Evolutionary conservation across 2,329 filamentous ascomycete species (phyloP).

Genomic region (Chrysoporthe puriensis): DNA sequence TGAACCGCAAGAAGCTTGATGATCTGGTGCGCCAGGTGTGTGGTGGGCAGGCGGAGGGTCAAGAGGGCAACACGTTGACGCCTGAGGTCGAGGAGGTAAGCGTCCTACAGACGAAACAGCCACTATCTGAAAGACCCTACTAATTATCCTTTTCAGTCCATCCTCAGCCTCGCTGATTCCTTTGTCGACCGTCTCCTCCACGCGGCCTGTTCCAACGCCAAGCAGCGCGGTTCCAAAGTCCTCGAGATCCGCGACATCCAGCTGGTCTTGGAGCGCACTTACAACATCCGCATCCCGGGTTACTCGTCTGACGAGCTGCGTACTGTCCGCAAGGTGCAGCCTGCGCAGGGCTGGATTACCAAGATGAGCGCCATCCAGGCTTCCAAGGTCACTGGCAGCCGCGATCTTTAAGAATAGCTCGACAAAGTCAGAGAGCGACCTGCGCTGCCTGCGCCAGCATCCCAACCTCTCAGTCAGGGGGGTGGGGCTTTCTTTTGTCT

Average conservation of each 20-base stretch:
- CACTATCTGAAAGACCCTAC: not conserved
- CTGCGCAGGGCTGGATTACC: conserved; percentile 84
- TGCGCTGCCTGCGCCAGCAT: not conserved
- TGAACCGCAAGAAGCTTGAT: conserved; percentile 98
- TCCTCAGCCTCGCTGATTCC: conserved; percentile 87
- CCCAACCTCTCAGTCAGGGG: too few relatives aligned
- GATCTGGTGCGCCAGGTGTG: conserved; percentile 94
- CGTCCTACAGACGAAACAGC: conserved; percentile 9
- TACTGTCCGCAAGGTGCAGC: conserved; percentile 91
- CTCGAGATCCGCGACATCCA: conserved; percentile 89
- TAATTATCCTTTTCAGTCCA: conserved; percentile 58
- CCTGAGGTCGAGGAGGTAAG: conserved; percentile 95
- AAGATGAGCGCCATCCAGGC: conserved; percentile 98
- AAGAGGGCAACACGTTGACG: conserved; percentile 76
- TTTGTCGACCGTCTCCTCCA: conserved; percentile 93
- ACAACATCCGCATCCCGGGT: conserved; percentile 91
- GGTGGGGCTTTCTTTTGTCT: not conserved
- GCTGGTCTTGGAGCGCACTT: conserved; percentile 79
- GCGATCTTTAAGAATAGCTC: conserved; percentile 47
- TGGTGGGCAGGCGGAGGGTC: conserved; percentile 73
- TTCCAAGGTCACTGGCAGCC: conserved; percentile 76
- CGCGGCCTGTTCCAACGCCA: conserved; percentile 86
- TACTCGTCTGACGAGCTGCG: conserved; percentile 94
- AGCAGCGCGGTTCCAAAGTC: conserved; percentile 86
- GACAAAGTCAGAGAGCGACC: not conserved